phyloP scores from a whole-genome alignment of 1,284 basidiomycete species.

The Cryptococcus amylolentus region DNA sequence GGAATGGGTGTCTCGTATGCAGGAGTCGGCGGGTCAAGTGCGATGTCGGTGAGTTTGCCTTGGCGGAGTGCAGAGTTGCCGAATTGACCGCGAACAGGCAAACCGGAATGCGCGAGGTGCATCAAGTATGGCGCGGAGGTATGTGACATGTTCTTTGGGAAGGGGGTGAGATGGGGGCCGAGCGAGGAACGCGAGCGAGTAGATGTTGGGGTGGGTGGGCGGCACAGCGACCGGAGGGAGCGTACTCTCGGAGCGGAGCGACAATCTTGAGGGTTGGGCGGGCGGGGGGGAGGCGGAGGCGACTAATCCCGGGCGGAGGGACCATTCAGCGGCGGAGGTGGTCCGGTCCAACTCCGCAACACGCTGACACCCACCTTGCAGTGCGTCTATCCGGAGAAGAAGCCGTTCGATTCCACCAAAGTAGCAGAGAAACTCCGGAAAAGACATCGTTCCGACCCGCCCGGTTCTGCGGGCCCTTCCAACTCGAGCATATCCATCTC shows the following conservation, averaged over 20 bases:
- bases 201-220: no score
- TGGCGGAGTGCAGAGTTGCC: constrained; percentile 13
- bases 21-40: constrained; percentile 28
- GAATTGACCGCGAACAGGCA: constrained; percentile 28
- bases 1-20: constrained; percentile 36
- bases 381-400: constrained; percentile 40
- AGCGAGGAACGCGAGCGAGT: no score
- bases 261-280: no score
- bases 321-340: no score
- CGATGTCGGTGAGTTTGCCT: no score
- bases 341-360: no score
- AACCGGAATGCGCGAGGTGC: constrained; percentile 26
- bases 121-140: constrained; percentile 31
- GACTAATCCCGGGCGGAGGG: no score
- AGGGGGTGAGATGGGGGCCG: no score
- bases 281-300: no score
- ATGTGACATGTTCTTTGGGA: no score
- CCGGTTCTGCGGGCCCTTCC: constrained; percentile 2
- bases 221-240: no score
- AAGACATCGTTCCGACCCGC: constrained; percentile 15
- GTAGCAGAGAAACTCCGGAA: constrained; percentile 23
- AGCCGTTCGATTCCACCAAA: constrained; percentile 28
- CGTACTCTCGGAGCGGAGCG: no score
- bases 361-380: constrained; percentile 10
- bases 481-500: neutral